Evolutionary conservation across 345 rosid species (phyloP), one percentile per base, ranked within the genome.

Genomic region (Acer saccharum): DNA sequence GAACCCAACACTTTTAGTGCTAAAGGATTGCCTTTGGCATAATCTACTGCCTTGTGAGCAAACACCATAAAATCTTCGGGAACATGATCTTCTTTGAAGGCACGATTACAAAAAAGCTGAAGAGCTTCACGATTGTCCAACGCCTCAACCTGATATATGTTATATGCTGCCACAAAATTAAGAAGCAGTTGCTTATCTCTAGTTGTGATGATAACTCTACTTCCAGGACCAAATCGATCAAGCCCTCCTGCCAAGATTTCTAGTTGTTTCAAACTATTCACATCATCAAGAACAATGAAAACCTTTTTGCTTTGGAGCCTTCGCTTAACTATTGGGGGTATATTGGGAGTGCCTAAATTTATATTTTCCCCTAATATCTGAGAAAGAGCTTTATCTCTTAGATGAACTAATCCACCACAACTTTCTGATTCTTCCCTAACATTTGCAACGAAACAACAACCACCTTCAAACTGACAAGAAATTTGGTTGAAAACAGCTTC

Each of bases 1-100:
- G 71, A 75, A 69, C 79, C 76, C 69, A 75, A 21, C 6, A 75
- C 72, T 75, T 70, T 65, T 6, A 80, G 71, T 20, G 71, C 79
- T 41, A 79, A 68, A 3, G 78, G 82, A 18, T 73, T 29, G 6
- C 78, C 82, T 21, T 62, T 10, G 11, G 55, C 68, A 55, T 79
- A 67, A 20, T 12, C 20, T 9, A 27, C 74, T 1, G 68, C 32
- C 10, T n/a, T 39, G 0, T 65, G 29, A 4, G 72, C 66, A 18
- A 72, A 65, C 35, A 32, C 16, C 63, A 14, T 29, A 39, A 25
- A 43, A 17, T 73, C 77, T 46, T 65, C n/a, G 25, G 50, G 20
- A 10, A 72, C 66, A 66, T 27, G 68, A 25, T 23, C 23, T 32
- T 21, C 29, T 63, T 65, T 27, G 52, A 74, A 73, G 21, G 74